phyloP scores from a whole-genome alignment of 1,284 basidiomycete genomes.

The Athelia sp. region DNA sequence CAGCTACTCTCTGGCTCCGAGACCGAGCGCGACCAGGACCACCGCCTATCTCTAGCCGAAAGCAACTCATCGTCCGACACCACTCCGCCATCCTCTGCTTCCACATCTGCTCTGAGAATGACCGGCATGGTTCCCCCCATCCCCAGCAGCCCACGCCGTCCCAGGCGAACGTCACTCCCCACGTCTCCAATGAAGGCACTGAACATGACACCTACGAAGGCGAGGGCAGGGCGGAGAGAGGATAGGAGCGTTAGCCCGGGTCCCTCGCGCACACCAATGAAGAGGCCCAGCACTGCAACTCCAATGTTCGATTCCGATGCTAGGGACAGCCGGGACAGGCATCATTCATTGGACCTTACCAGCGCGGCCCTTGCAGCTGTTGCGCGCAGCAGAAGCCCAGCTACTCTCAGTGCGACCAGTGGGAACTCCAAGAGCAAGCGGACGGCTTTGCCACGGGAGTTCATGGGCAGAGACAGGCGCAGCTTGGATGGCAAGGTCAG shows the following conservation, averaged over 20 bases:
- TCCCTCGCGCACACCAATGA: conserved; percentile 37
- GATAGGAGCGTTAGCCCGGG: conserved; percentile 25
- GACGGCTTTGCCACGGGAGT: conserved; percentile 54
- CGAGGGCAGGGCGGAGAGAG: conserved; percentile 7
- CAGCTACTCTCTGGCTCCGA: conserved; percentile 63
- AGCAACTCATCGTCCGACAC: conserved; percentile 33
- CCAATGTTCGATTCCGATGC: conserved; percentile 19
- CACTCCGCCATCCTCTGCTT: conserved; percentile 31
- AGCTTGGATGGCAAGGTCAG: conserved; percentile 41
- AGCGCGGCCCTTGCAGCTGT: conserved; percentile 58
- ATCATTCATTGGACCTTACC: conserved; percentile 34
- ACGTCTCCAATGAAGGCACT: conserved; percentile 45
- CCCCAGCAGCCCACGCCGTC: conserved; percentile 23
- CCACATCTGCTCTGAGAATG: conserved; percentile 18
- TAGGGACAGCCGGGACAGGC: too few species aligned
- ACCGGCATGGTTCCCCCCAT: conserved; percentile 8
- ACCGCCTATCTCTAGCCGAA: conserved; percentile 23
- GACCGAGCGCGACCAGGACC: conserved; percentile 61
- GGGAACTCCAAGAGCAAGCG: neutral
- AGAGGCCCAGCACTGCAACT: conserved; percentile 33
- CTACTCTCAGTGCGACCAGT: conserved; percentile 29
- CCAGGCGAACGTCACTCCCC: conserved; percentile 48
- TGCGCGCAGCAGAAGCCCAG: conserved; percentile 44
- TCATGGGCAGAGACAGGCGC: conserved; percentile 35
- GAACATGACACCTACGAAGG: conserved; percentile 11